phyloP scores from a whole-genome alignment of 176 grass and related monocot species.

The Avena insularis region DNA sequence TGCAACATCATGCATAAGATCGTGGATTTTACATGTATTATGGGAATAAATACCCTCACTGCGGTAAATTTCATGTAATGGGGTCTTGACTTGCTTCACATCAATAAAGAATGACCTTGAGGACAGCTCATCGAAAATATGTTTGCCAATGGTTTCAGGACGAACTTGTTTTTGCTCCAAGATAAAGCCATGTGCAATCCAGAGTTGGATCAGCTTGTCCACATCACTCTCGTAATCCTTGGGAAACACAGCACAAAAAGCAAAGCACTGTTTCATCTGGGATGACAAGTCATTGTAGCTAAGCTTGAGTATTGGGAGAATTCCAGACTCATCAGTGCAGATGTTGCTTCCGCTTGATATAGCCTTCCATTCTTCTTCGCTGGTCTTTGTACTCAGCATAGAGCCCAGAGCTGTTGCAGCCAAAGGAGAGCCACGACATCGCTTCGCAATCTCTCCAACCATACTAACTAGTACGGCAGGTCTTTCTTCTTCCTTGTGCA shows the following conservation, averaged over 20 bases:
- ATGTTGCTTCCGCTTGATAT: not conserved
- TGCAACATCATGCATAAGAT: conserved; percentile 21
- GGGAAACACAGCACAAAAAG: conserved; percentile 15
- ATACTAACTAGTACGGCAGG: not conserved
- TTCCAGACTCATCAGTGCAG: not conserved
- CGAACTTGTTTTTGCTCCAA: not conserved
- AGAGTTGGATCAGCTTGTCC: not conserved
- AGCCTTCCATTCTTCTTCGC: conserved; percentile 22
- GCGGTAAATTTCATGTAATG: too few species aligned
- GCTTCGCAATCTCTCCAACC: conserved; percentile 6
- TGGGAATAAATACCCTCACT: not conserved
- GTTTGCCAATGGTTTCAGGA: conserved; percentile 1
- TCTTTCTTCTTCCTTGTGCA: not conserved
- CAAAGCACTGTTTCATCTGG: not conserved
- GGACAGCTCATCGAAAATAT: not conserved
- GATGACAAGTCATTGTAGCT: conserved; percentile 25
- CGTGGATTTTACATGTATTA: not conserved
- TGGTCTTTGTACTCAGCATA: conserved; percentile 14
- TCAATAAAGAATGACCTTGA: conserved; percentile 16
- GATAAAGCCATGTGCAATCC: conserved; percentile 7
- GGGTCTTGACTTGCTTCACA: not conserved
- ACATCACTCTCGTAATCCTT: not conserved
- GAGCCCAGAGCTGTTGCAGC: conserved; percentile 9
- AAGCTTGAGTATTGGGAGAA: not conserved
- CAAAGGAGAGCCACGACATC: conserved; percentile 37